A percentile compares a stretch with the other conserved stretches of the same genome.
Conservation (phyloP, 768 basidiomycete species). For the Psilocybe cubensis region DNA sequence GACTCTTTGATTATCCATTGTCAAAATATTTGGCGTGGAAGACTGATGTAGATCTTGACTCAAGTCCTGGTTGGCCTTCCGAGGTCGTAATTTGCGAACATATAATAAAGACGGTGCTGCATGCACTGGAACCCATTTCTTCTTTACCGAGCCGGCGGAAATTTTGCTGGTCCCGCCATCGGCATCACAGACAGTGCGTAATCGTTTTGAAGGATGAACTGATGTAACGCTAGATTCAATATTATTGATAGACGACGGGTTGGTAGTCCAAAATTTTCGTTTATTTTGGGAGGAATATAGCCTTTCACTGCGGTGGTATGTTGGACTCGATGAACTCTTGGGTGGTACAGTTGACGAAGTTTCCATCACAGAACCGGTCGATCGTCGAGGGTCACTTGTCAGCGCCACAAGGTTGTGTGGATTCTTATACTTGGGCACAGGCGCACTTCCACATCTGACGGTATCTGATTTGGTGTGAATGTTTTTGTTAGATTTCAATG, state of each 20-base stretch:
- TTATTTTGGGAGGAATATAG: too few relatives aligned
- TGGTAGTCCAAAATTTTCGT: not conserved
- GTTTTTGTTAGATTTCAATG: not conserved
- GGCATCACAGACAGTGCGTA: too few relatives aligned
- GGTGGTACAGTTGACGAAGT: not conserved
- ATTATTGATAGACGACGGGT: too few relatives aligned
- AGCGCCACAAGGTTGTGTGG: too few relatives aligned
- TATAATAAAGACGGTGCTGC: not conserved
- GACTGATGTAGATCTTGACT: not conserved
- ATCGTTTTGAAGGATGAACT: too few relatives aligned
- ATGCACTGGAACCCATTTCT: not conserved
- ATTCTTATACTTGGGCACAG: not conserved
- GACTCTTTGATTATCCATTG: too few relatives aligned
- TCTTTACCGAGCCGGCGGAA: not conserved
- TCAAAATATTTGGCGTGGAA: too few relatives aligned
- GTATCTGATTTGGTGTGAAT: not conserved
- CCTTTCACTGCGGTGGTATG: not conserved
- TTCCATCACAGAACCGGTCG: not conserved
- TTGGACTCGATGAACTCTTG: not conserved
- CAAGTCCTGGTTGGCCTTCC: not conserved
- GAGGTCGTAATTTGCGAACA: not conserved
- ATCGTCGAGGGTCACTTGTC: too few relatives aligned
- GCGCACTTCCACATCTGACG: not conserved
- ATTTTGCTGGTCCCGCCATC: too few relatives aligned
- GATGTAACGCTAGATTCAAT: too few relatives aligned